Evolutionary conservation across 169 alveolate genomes (phyloP).

Genomic region (Eimeria necatrix): DNA sequence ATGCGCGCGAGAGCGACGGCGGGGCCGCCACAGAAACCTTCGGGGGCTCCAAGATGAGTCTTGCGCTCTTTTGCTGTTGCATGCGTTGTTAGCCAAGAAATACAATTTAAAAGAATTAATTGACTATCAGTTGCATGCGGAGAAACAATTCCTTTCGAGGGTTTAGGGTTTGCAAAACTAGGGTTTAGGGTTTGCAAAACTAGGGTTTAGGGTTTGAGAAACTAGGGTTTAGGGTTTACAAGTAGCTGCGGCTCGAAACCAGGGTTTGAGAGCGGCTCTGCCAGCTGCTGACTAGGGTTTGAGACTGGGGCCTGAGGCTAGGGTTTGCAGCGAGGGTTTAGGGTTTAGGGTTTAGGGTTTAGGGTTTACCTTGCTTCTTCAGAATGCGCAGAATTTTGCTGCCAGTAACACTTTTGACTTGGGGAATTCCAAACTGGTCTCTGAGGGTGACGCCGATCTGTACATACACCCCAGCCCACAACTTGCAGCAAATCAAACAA

Average conservation of each 20-base stretch:
- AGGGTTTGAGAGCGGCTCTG: too few species aligned
- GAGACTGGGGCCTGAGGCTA: too few species aligned
- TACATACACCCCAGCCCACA: not conserved
- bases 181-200: too few species aligned
- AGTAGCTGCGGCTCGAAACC: too few species aligned
- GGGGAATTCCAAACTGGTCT: conserved; percentile 92
- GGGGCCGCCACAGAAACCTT: not conserved
- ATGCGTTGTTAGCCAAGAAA: conserved; percentile 17
- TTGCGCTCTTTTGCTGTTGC: not conserved
- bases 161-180: too few species aligned
- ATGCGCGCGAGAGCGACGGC: conserved; percentile 62
- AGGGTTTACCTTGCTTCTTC: conserved; percentile 94
- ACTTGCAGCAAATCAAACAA: not conserved
- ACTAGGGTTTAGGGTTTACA: too few species aligned
- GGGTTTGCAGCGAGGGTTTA: not conserved
- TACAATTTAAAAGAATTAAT: not conserved
- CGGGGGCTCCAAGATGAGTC: not conserved
- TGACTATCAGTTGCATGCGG: conserved; percentile 41
- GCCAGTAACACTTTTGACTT: conserved; percentile 97
- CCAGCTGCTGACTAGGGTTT: too few species aligned
- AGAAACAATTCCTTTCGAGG: too few species aligned
- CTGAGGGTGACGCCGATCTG: not conserved
- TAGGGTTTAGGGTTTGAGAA: too few species aligned
- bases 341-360: conserved; percentile 47
- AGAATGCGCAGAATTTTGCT: conserved; percentile 97